Conservation (phyloP, 306 rosid species). For the Citrullus mucosospermus region DNA sequence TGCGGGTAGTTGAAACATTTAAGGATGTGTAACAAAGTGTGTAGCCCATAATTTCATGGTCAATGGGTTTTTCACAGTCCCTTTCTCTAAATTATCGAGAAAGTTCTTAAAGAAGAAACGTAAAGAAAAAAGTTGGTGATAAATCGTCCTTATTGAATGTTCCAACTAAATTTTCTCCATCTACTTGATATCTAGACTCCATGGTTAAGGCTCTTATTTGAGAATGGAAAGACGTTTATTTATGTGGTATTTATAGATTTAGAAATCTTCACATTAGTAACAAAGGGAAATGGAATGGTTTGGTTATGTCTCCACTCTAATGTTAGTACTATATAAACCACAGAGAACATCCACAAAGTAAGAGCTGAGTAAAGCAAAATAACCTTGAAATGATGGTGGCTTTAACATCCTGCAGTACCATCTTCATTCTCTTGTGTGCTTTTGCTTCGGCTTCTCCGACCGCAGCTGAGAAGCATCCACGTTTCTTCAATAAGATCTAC, state of each 20-base stretch:
- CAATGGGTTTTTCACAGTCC: background rate
- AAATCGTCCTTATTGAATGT: background rate
- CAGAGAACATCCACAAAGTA: background rate
- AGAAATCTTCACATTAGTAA: background rate
- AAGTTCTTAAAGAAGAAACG: background rate
- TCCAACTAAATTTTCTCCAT: background rate
- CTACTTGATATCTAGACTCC: background rate
- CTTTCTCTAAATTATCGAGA: background rate
- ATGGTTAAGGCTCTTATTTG: background rate
- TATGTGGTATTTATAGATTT: background rate
- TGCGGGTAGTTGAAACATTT: background rate
- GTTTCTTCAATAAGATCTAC: conserved; percentile 52
- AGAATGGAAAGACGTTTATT: background rate
- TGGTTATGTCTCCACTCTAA: background rate
- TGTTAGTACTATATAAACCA: background rate
- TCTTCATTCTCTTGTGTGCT: conserved; percentile 19
- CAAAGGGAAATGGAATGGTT: background rate
- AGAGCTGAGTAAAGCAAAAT: background rate
- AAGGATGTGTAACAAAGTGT: background rate
- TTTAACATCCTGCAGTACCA: conserved; percentile 7
- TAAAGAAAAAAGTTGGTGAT: background rate
- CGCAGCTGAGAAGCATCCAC: conserved; percentile 9
- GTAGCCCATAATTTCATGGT: background rate
- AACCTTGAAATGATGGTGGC: background rate
- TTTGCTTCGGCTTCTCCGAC: conserved; percentile 9